These are phyloP conservation scores for Ceratocystis colombiana DNA, from an alignment of 2,329 filamentous ascomycete species.

Conservation along the genomic window DNA sequence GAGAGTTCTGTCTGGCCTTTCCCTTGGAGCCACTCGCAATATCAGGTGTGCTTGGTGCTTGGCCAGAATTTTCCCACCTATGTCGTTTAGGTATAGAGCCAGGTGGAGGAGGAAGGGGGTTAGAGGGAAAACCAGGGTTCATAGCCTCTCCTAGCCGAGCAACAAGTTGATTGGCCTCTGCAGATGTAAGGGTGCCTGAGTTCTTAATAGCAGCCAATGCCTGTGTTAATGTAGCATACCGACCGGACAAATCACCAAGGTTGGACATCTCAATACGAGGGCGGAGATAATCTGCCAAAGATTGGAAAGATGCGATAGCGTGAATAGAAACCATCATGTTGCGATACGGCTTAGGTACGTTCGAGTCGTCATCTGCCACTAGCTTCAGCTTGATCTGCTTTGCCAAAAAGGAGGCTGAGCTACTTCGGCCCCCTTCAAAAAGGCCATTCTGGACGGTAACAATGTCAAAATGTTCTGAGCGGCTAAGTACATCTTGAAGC, in stretches of 20 bases:
- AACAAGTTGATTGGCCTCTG: slow-evolving; percentile 33
- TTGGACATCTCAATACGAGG: slow-evolving; percentile 53
- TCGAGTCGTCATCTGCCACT: slow-evolving; percentile 78
- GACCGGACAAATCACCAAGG: slow-evolving; percentile 39
- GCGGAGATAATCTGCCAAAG: slow-evolving; percentile 87
- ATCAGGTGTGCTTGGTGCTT: slow-evolving; percentile 15
- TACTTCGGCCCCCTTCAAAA: slow-evolving; percentile 80
- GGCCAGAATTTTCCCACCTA: neutral
- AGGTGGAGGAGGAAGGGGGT: slow-evolving; percentile 7
- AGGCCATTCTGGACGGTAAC: slow-evolving; percentile 89
- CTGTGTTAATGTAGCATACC: slow-evolving; percentile 55
- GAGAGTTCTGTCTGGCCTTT: slow-evolving; percentile 47
- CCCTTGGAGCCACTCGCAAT: slow-evolving; percentile 2
- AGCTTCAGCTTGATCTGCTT: slow-evolving; percentile 89
- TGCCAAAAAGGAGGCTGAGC: slow-evolving; percentile 87
- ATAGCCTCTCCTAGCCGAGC: slow-evolving; percentile 15
- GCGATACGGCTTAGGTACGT: slow-evolving; percentile 75
- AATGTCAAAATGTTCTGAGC: slow-evolving; percentile 96
- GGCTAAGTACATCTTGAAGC: slow-evolving; percentile 87
- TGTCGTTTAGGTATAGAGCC: neutral
- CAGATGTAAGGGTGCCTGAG: slow-evolving; percentile 38
- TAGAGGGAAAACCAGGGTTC: neutral
- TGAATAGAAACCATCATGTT: slow-evolving; percentile 99
- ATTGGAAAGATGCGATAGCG: slow-evolving; percentile 95
- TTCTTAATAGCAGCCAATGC: slow-evolving; percentile 69